phyloP scores from a whole-genome alignment of 2,329 filamentous ascomycete species.

The Rasamsonia emersonii region DNA sequence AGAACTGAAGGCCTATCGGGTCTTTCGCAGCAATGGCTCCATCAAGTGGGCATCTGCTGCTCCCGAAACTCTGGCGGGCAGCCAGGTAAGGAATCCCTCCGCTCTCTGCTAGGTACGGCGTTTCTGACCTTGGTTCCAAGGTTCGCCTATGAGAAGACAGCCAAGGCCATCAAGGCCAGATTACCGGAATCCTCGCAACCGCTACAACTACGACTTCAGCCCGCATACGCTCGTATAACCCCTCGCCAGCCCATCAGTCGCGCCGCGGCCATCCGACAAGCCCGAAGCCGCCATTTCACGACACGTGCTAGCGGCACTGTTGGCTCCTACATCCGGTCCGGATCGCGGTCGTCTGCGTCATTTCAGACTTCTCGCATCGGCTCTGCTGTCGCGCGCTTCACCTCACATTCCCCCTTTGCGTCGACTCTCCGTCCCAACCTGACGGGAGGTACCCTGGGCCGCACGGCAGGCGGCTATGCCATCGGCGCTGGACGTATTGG shows the following conservation, averaged over 20 bases:
- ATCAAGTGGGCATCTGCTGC: conserved; percentile 41
- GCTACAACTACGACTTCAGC: conserved; percentile 45
- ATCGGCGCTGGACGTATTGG: conserved; percentile 59
- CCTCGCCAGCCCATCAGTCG: conserved; percentile 54
- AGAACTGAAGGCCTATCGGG: conserved; percentile 5
- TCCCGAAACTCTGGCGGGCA: conserved; percentile 41
- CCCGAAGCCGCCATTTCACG: conserved; percentile 55
- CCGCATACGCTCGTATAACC: conserved; percentile 49
- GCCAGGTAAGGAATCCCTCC: conserved; percentile 31
- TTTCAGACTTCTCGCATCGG: conserved; percentile 47
- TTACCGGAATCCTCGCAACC: conserved; percentile 32
- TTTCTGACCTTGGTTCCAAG: no score
- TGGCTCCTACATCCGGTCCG: conserved; percentile 39
- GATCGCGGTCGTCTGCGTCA: conserved; percentile 43
- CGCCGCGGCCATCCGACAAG: conserved; percentile 54
- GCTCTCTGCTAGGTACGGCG: background rate
- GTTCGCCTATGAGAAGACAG: conserved; percentile 41
- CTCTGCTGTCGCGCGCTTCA: conserved; percentile 52
- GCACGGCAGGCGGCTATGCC: conserved; percentile 84
- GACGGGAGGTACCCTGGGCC: conserved; percentile 74
- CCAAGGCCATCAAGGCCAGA: conserved; percentile 33
- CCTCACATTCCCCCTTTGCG: conserved; percentile 75
- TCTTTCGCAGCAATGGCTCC: conserved; percentile 35
- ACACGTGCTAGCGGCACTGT: conserved; percentile 44
- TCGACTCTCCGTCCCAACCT: conserved; percentile 84